Evolutionary conservation across 106 monocot genomes (phyloP).

Genomic region (Amphibolis antarctica): DNA sequence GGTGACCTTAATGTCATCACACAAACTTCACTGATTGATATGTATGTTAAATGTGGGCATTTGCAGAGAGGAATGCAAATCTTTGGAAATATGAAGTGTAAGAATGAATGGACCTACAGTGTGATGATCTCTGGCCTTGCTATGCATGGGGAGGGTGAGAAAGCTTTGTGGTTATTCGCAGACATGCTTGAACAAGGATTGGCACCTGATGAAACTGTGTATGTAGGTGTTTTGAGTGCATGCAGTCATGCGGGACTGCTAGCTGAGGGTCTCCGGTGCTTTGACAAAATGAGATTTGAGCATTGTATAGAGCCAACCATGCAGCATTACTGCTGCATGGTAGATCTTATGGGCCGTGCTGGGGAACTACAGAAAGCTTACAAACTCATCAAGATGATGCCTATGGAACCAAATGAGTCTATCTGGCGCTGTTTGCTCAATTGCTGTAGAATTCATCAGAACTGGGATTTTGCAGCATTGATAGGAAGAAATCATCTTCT

Average conservation of each 20-base stretch:
- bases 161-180: conserved; percentile 33
- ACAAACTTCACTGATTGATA: conserved; percentile 56
- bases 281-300: conserved; percentile 46
- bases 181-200: conserved; percentile 43
- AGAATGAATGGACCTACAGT: conserved; percentile 52
- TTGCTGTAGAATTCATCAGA: conserved; percentile 33
- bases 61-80: conserved; percentile 37
- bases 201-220: conserved; percentile 42
- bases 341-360: conserved; percentile 44
- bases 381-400: conserved; percentile 38
- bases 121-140: conserved; percentile 63
- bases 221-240: conserved; percentile 50
- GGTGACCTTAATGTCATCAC: conserved; percentile 20
- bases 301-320: conserved; percentile 33
- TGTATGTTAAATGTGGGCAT: conserved; percentile 56
- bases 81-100: conserved; percentile 35
- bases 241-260: conserved; percentile 52
- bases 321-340: conserved; percentile 73
- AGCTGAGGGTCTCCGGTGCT: conserved; percentile 43
- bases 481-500: conserved; percentile 32
- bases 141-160: conserved; percentile 40
- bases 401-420: conserved; percentile 25
- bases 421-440: conserved; percentile 64
- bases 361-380: conserved; percentile 47
- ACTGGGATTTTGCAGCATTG: conserved; percentile 40